These are phyloP conservation scores for Globisporangium iwayamae DNA, from an alignment of 352 stramenopile genomes.

Conservation along the genomic window DNA sequence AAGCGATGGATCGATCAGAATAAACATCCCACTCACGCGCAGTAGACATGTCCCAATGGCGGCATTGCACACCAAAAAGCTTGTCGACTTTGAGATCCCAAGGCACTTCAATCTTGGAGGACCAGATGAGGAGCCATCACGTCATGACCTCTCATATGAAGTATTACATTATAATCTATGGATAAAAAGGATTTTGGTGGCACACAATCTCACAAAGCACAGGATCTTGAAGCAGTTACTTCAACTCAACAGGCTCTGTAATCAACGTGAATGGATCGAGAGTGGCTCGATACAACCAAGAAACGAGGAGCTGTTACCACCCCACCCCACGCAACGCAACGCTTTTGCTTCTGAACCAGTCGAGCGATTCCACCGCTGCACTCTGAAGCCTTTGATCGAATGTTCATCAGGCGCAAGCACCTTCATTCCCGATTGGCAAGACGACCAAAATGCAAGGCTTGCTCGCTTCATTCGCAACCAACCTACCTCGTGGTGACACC, in stretches of 20 bases:
- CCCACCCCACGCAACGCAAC: background rate
- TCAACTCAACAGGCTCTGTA: background rate
- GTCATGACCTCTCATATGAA: background rate
- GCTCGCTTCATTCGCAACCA: no score
- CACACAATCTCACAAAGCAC: background rate
- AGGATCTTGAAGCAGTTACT: background rate
- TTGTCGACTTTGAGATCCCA: no score
- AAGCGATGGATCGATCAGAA: background rate
- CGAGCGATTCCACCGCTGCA: no score
- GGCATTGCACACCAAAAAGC: background rate
- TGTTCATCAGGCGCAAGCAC: no score
- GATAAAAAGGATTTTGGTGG: background rate
- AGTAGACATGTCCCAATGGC: slow-evolving; percentile 1
- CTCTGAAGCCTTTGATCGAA: no score
- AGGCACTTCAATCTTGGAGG: no score
- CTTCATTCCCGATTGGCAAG: no score
- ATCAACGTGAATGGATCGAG: background rate
- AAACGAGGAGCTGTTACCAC: background rate
- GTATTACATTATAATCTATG: background rate
- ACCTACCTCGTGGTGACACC: no score
- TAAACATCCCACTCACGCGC: slow-evolving; percentile 7
- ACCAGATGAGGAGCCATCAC: background rate
- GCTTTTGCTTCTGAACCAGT: no score
- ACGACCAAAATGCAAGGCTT: no score
- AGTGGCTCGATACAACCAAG: background rate